Conservation (phyloP, 257 asterid genomes). For the Solanum habrochaites region DNA sequence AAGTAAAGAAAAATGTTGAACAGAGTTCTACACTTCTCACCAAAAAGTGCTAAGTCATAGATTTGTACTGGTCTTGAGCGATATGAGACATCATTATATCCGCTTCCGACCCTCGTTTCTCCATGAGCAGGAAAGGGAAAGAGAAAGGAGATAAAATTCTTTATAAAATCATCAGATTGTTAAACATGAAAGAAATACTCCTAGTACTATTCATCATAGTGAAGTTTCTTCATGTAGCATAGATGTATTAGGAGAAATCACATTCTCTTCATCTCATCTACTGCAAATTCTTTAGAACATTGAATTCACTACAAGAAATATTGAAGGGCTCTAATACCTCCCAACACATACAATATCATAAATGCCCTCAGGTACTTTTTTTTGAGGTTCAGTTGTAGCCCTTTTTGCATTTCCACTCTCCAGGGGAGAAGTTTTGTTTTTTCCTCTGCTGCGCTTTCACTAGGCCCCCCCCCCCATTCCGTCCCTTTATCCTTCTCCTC, state of each 20-base stretch:
- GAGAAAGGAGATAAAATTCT: background rate
- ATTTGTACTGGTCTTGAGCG: background rate
- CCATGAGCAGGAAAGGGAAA: background rate
- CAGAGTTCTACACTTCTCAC: background rate
- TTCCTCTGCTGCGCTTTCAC: background rate
- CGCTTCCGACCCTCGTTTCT: background rate
- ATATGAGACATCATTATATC: background rate
- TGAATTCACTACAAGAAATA: background rate
- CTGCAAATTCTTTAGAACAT: background rate
- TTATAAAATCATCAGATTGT: background rate
- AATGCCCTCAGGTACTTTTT: background rate
- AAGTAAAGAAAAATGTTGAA: background rate
- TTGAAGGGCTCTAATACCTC: background rate
- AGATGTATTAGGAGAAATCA: background rate
- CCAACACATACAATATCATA: background rate
- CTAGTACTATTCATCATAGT: background rate
- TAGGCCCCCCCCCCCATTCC: no score
- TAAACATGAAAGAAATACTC: background rate
- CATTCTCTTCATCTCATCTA: background rate
- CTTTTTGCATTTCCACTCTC: background rate
- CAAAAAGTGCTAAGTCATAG: background rate
- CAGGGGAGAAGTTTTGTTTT: background rate
- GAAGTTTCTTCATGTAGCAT: background rate
- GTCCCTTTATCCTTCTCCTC: background rate
- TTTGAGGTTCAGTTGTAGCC: background rate